phyloP scores from a whole-genome alignment of 108 stramenopile genomes.

The Skeletonema costatum region DNA sequence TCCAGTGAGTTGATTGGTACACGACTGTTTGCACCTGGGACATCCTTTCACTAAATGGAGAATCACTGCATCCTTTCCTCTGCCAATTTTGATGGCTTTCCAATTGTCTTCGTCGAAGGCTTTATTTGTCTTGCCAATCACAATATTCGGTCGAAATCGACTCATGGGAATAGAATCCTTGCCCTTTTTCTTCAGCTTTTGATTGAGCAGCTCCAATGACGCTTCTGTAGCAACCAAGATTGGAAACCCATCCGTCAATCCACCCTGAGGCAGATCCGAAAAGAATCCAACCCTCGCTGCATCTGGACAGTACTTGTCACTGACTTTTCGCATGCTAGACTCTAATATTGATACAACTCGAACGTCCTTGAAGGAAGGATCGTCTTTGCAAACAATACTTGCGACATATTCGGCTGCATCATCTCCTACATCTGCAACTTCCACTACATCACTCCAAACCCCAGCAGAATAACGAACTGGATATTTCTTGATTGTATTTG shows the following conservation, averaged over 20 bases:
- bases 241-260: conserved; percentile 85
- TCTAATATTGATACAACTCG: conserved; percentile 54
- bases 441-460: conserved; percentile 68
- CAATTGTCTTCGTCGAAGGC: conserved; percentile 88
- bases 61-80: conserved; percentile 36
- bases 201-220: conserved; percentile 74
- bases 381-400: conserved; percentile 40
- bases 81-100: conserved; percentile 81
- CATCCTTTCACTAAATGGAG: conserved; percentile 85
- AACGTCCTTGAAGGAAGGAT: conserved; percentile 44
- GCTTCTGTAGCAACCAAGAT: conserved; percentile 74
- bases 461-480: conserved; percentile 49
- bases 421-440: conserved; percentile 78
- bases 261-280: conserved; percentile 47
- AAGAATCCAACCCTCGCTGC: conserved; percentile 48
- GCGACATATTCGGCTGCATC: conserved; percentile 69
- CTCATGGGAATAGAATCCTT: conserved; percentile 69
- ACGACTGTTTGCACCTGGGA: conserved; percentile 86
- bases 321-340: conserved; percentile 24
- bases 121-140: conserved; percentile 51
- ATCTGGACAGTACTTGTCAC: conserved; percentile 56
- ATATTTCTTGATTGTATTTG: background rate
- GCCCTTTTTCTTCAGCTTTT: conserved; percentile 52
- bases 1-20: conserved; percentile 83
- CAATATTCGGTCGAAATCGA: conserved; percentile 87